Evolutionary conservation across 768 basidiomycete species (phyloP).

Genomic region (Xerocomus brunneocitrinus): DNA sequence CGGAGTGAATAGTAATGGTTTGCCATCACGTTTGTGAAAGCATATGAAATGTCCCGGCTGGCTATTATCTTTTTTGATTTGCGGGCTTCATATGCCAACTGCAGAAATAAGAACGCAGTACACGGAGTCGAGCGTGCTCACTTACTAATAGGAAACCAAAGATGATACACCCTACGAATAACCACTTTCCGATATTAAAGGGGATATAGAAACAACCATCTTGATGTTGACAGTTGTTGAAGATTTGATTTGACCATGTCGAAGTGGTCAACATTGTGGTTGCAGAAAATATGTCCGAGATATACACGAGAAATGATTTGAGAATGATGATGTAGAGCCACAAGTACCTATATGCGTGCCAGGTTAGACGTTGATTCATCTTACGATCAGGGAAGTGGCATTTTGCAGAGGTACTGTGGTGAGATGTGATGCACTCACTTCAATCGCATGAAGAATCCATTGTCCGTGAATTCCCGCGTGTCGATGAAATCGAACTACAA

Average conservation of each 20-base stretch:
- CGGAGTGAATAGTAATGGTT: constrained; percentile 95
- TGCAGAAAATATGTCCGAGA: constrained; percentile 96
- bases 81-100: constrained; percentile 89
- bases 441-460: constrained; percentile 78
- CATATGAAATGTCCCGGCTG: constrained; percentile 95
- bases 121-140: not conserved
- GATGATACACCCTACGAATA: constrained; percentile 97
- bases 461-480: constrained; percentile 86
- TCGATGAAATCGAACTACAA: constrained; percentile 94
- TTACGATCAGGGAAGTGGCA: not conserved
- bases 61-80: constrained; percentile 93
- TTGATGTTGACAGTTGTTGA: constrained; percentile 60
- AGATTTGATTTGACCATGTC: constrained; percentile 90
- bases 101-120: constrained; percentile 9
- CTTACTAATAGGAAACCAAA: constrained; percentile 93
- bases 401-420: not conserved
- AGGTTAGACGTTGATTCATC: constrained; percentile 7
- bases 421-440: constrained; percentile 48
- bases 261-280: constrained; percentile 92
- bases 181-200: constrained; percentile 88
- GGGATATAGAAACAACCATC: constrained; percentile 80
- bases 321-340: constrained; percentile 91
- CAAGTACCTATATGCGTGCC: constrained; percentile 60
- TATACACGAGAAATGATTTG: constrained; percentile 94
- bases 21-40: constrained; percentile 96